phyloP scores from a whole-genome alignment of 768 basidiomycete species.

The Russula brevipes region DNA sequence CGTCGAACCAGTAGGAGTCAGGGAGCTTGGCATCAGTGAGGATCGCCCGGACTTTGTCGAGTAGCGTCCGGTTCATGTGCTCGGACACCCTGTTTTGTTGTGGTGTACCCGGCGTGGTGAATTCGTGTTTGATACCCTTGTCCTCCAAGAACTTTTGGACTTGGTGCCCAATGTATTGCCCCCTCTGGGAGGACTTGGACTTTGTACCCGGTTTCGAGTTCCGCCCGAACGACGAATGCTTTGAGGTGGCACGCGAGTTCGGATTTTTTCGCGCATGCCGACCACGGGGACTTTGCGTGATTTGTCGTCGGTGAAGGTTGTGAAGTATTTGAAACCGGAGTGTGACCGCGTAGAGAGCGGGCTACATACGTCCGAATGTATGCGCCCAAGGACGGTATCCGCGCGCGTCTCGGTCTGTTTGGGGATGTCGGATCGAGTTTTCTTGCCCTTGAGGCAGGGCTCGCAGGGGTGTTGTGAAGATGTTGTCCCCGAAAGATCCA shows the following conservation, averaged over 20 bases:
- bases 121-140: slow-evolving; percentile 21
- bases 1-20: slow-evolving; percentile 19
- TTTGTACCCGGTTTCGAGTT: slow-evolving; percentile 19
- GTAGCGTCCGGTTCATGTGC: slow-evolving; percentile 17
- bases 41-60: slow-evolving; percentile 21
- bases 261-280: slow-evolving; percentile 21
- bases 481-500: slow-evolving; percentile 9
- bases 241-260: slow-evolving; percentile 19
- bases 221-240: slow-evolving; percentile 15
- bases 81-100: background rate
- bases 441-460: slow-evolving; percentile 29
- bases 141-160: slow-evolving; percentile 12
- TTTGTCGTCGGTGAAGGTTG: slow-evolving; percentile 26
- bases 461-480: slow-evolving; percentile 15
- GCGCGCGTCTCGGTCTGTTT: background rate
- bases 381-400: background rate
- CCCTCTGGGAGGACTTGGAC: slow-evolving; percentile 28
- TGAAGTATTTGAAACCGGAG: slow-evolving; percentile 22
- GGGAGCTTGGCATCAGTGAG: slow-evolving; percentile 16
- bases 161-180: slow-evolving; percentile 24
- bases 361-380: slow-evolving; percentile 28
- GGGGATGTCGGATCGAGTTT: slow-evolving; percentile 19
- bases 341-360: slow-evolving; percentile 18
- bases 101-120: background rate
- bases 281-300: slow-evolving; percentile 24